Conservation (phyloP, 768 basidiomycete species). For the Leccinum boreale region DNA sequence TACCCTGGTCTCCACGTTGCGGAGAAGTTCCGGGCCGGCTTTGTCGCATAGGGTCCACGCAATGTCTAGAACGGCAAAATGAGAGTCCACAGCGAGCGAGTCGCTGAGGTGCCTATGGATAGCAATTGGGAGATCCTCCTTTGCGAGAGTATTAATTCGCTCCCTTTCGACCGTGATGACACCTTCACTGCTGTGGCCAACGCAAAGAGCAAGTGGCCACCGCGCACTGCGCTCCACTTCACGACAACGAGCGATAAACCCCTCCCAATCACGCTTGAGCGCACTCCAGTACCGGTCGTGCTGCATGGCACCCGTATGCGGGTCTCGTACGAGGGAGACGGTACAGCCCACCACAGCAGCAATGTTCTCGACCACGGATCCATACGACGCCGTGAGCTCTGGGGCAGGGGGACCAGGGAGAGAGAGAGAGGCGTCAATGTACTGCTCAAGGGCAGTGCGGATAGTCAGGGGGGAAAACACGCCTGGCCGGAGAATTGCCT, state of each 20-base stretch:
- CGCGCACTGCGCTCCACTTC: slow-evolving; percentile 86
- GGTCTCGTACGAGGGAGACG: slow-evolving; percentile 66
- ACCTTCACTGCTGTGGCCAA: slow-evolving; percentile 37
- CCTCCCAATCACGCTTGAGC: slow-evolving; percentile 92
- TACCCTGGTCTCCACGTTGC: slow-evolving; percentile 55
- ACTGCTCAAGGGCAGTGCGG: slow-evolving; percentile 78
- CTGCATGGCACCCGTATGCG: slow-evolving; percentile 75
- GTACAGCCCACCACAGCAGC: slow-evolving; percentile 85
- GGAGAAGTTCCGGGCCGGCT: slow-evolving; percentile 56
- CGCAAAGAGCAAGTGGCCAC: slow-evolving; percentile 71
- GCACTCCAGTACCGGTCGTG: slow-evolving; percentile 80
- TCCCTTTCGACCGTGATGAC: slow-evolving; percentile 75
- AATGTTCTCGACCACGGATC: slow-evolving; percentile 70
- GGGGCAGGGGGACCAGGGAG: slow-evolving; percentile 55
- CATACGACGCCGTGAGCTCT: slow-evolving; percentile 59
- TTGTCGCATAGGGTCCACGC: slow-evolving; percentile 61
- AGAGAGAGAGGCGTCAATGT: slow-evolving; percentile 68
- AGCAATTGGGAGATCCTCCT: slow-evolving; percentile 65
- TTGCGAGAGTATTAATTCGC: slow-evolving; percentile 59
- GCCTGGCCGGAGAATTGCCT: slow-evolving; percentile 82
- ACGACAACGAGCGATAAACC: slow-evolving; percentile 86
- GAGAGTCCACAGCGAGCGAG: slow-evolving; percentile 44
- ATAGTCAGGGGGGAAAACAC: slow-evolving; percentile 84
- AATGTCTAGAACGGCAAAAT: slow-evolving; percentile 56
- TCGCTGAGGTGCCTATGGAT: slow-evolving; percentile 49